Evolutionary conservation across 2,329 filamentous ascomycete genomes (phyloP).

Genomic region (Ascochyta lentis): DNA sequence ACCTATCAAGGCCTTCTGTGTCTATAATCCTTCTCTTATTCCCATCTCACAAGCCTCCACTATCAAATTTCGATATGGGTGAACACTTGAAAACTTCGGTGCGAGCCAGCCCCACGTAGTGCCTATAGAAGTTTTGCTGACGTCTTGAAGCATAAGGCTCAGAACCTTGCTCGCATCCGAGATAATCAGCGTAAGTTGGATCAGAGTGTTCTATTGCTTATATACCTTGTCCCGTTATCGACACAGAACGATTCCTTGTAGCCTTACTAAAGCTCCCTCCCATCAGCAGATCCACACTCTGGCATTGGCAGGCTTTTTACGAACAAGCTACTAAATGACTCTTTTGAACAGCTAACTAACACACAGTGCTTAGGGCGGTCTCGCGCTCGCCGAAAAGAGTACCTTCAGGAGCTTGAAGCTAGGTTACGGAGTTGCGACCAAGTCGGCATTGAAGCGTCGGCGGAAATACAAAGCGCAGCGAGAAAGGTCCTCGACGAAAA

Average conservation of each 20-base stretch:
- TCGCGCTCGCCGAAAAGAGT: constrained; percentile 76
- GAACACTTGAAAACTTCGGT: constrained; percentile 35
- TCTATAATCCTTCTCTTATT: constrained; percentile 15
- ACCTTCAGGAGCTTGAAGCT: constrained; percentile 72
- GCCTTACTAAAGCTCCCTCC: neutral
- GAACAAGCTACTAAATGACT: neutral
- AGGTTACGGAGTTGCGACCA: constrained; percentile 69
- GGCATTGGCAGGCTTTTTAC: neutral
- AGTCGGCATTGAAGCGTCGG: constrained; percentile 70
- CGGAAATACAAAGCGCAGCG: constrained; percentile 75
- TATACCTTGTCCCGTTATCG: neutral
- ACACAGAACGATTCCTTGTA: too few relatives aligned
- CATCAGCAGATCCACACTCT: neutral
- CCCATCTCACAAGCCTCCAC: constrained; percentile 12
- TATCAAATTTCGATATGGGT: constrained; percentile 34
- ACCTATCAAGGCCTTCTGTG: constrained; percentile 22
- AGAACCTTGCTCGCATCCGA: constrained; percentile 67
- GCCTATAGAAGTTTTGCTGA: constrained; percentile 8
- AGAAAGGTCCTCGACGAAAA: constrained; percentile 74
- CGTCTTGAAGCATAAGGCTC: constrained; percentile 36
- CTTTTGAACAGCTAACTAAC: constrained; percentile 10
- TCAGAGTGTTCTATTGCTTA: neutral
- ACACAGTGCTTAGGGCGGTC: constrained; percentile 60
- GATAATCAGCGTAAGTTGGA: constrained; percentile 68
- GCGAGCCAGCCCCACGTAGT: constrained; percentile 5